A percentile compares a stretch with the other conserved stretches of the same genome.
These are phyloP conservation scores for Penicillium sp. DNA, from an alignment of 2,329 filamentous ascomycete genomes.

Conservation along the genomic window DNA sequence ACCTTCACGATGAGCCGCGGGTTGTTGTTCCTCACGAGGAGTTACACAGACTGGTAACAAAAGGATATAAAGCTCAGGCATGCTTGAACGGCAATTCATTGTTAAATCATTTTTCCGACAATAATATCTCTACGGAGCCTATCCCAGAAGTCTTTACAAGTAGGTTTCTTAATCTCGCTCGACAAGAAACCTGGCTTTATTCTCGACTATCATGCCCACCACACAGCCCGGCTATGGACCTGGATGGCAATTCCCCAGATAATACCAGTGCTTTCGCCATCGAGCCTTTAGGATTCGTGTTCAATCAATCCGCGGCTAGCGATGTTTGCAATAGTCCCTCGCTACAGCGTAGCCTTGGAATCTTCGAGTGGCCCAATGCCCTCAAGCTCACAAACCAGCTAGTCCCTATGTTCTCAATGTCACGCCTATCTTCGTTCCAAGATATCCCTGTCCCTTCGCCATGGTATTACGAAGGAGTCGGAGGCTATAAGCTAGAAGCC, in stretches of 20 bases:
- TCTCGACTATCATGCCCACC: neutral
- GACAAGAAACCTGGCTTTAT: neutral
- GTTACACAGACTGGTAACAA: neutral
- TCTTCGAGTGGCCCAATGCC: neutral
- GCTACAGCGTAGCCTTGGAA: neutral
- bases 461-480: neutral
- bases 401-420: neutral
- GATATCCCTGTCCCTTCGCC: neutral
- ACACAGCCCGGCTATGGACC: neutral
- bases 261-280: neutral
- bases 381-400: neutral
- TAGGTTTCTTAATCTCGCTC: neutral
- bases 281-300: neutral
- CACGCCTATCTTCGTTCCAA: neutral
- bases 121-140: neutral
- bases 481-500: no score
- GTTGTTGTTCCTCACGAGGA: neutral
- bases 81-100: neutral
- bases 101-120: no score
- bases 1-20: neutral
- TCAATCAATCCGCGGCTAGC: neutral
- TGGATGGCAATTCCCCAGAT: neutral
- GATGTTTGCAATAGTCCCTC: neutral
- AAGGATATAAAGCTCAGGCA: neutral
- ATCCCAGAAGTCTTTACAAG: neutral